Evolutionary conservation across 768 basidiomycete species (phyloP), one percentile per base, ranked within the genome.

Genomic region (Thelephora aurantiotincta): DNA sequence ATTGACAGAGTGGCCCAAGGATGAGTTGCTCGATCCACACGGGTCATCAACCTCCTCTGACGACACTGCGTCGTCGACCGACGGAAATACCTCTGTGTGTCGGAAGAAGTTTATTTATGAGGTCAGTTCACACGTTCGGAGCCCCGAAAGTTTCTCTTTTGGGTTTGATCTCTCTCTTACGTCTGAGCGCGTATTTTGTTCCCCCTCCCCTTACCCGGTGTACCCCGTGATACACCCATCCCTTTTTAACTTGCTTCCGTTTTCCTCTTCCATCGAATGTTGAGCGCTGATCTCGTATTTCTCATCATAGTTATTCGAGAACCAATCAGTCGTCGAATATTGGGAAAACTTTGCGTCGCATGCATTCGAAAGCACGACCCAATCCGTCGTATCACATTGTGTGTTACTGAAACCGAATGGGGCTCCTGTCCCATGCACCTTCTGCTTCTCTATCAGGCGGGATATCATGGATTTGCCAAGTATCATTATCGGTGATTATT

Each of bases 331-430:
- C 45, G 93, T 96, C 45, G 86, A 91, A 61, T 92, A 91, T 61
- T 92, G 87, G 83, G 96, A 98, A 65, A 90, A 87, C 63, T 98
- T 98, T 61, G 89, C 90, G 22, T 79, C 82, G 44, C 91, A 97
- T 63, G 94, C 96, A 6, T 99, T 99, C 57, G 94, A 99, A 63
- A 96, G 92, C 65, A 90, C 92, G 45, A 89, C 91, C 34, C 91
- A 91, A 65, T 88, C 89, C 1, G 89, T 98, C 46, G 93, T 91
- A 63, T 86, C 88, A 50, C 86, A 92, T 56, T 92, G 90, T 51
- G 86, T 91, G 26, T 63, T 96, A 38, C 73, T 93, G 52, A 91
- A 92, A 60, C 85, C 87, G 5, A 75, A 74, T 22, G 87, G 89
- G 13, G 75, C 80, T 2, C 87, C 88, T 1, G 78, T 97, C 22